A percentile compares a stretch with the other conserved stretches of the same genome.
Conservation (phyloP, 495 filamentous ascomycete genomes). For the Penicillium mononematosum region DNA sequence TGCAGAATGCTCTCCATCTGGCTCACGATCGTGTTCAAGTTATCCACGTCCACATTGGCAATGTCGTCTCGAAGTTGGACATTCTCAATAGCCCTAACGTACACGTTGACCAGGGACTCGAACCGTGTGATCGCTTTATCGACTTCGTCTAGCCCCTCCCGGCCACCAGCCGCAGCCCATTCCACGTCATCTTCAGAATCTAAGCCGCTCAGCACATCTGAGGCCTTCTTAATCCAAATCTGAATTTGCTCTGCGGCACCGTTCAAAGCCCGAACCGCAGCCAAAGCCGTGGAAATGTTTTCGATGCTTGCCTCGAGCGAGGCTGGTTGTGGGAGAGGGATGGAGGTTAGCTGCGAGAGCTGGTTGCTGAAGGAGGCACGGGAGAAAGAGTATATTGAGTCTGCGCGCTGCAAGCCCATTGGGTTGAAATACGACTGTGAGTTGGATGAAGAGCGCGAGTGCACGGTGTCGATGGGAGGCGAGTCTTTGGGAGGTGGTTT, state of each 20-base stretch:
- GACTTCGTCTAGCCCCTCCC: constrained; percentile 85
- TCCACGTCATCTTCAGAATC: constrained; percentile 96
- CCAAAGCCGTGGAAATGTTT: constrained; percentile 74
- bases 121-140: constrained; percentile 83
- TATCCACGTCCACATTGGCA: constrained; percentile 60
- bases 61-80: constrained; percentile 82
- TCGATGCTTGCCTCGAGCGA: constrained; percentile 77
- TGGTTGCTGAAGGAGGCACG: constrained; percentile 88
- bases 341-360: constrained; percentile 79
- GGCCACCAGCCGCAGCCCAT: constrained; percentile 90
- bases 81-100: constrained; percentile 85
- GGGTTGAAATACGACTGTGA: constrained; percentile 54
- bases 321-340: constrained; percentile 79
- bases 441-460: constrained; percentile 43
- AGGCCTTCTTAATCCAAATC: constrained; percentile 87
- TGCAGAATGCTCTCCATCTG: constrained; percentile 84
- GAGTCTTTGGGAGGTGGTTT: constrained; percentile 45
- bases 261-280: constrained; percentile 72
- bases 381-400: constrained; percentile 85
- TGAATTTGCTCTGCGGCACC: constrained; percentile 86
- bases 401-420: constrained; percentile 54
- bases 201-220: constrained; percentile 77
- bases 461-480: constrained; percentile 23
- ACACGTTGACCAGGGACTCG: constrained; percentile 82
- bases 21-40: constrained; percentile 66